phyloP scores from a whole-genome alignment of 768 basidiomycete species.

The Suillus ampliporus region DNA sequence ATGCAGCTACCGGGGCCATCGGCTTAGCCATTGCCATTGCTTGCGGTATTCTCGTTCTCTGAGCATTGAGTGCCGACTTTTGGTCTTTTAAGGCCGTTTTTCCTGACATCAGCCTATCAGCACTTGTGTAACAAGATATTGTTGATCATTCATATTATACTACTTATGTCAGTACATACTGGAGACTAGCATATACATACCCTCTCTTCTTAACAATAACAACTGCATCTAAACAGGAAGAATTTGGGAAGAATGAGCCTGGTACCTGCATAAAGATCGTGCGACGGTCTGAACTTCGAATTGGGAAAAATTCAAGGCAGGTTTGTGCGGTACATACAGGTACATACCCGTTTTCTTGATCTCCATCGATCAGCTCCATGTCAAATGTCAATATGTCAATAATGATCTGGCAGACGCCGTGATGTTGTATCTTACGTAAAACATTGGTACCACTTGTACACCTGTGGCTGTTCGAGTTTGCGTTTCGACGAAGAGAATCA shows the following conservation, averaged over 20 bases:
- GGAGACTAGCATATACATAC: background rate
- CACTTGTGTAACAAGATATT: too few species aligned
- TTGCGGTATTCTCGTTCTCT: slow-evolving; percentile 21
- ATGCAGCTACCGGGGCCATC: background rate
- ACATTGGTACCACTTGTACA: background rate
- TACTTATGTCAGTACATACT: too few species aligned
- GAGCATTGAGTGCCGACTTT: background rate
- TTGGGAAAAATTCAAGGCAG: background rate
- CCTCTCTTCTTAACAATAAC: background rate
- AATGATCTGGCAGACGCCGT: background rate
- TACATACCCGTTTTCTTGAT: background rate
- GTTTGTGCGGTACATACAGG: background rate
- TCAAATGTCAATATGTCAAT: background rate
- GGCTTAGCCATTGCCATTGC: slow-evolving; percentile 18
- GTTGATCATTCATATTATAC: too few species aligned
- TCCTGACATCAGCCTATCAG: background rate
- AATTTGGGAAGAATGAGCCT: too few species aligned
- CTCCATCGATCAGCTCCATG: background rate
- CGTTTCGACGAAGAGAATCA: background rate
- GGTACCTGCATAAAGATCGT: background rate
- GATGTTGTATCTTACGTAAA: background rate
- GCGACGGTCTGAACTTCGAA: background rate
- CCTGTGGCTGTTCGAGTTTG: background rate
- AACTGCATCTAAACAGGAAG: too few species aligned
- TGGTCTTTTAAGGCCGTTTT: background rate